phyloP scores from a whole-genome alignment of 2,329 filamentous ascomycete genomes.

The Fusarium tricinctum region DNA sequence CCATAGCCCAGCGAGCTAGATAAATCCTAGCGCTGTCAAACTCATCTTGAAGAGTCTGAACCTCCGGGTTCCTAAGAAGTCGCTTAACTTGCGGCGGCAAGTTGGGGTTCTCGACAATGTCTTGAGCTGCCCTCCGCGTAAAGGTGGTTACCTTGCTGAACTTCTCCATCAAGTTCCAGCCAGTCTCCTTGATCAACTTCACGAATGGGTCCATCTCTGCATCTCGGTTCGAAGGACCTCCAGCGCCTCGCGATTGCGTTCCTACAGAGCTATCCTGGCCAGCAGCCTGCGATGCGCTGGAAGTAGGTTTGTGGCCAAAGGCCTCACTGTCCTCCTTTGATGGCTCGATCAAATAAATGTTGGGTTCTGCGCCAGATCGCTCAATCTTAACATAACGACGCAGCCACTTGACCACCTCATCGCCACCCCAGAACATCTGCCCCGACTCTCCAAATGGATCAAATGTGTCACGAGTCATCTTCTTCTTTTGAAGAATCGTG shows the following conservation, averaged over 20 bases:
- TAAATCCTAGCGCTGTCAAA: constrained; percentile 97
- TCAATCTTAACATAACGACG: constrained; percentile 87
- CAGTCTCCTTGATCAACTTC: constrained; percentile 93
- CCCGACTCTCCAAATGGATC: constrained; percentile 90
- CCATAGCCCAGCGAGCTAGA: constrained; percentile 97
- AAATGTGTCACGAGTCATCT: constrained; percentile 84
- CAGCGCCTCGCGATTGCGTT: constrained; percentile 50
- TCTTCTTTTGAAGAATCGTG: constrained; percentile 94
- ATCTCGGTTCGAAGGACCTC: constrained; percentile 65
- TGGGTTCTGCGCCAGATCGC: constrained; percentile 86
- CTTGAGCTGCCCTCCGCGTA: constrained; percentile 90
- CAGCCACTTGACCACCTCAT: constrained; percentile 93
- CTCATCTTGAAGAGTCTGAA: constrained; percentile 95
- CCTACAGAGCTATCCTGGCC: constrained; percentile 53
- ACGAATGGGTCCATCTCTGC: constrained; percentile 92
- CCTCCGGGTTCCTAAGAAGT: constrained; percentile 89
- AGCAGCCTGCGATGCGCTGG: constrained; percentile 46
- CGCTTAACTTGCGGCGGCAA: constrained; percentile 89
- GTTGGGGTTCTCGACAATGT: constrained; percentile 90
- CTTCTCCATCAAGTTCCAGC: constrained; percentile 97
- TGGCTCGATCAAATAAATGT: constrained; percentile 91
- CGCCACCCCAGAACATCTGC: constrained; percentile 96
- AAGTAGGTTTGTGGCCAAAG: constrained; percentile 77
- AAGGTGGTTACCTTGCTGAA: constrained; percentile 98
- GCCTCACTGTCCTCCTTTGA: constrained; percentile 84